These are phyloP conservation scores for Cladophialophora psammophila DNA, from an alignment of 2,329 filamentous ascomycete genomes.

Conservation along the genomic window DNA sequence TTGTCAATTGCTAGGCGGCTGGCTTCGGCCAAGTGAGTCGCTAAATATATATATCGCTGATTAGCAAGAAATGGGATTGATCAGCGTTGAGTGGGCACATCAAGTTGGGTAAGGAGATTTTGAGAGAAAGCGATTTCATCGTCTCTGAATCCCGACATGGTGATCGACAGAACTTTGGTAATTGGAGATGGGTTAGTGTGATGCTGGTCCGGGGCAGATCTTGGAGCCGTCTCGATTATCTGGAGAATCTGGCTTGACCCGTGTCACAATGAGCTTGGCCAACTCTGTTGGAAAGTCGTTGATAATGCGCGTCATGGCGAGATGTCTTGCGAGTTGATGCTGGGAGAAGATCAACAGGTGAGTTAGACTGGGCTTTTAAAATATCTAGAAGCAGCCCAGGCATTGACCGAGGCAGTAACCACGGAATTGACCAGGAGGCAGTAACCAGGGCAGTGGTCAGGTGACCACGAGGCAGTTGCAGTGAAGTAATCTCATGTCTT, in stretches of 20 bases:
- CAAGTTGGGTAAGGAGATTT: neutral
- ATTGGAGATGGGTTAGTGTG: neutral
- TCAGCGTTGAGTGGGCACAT: too few relatives aligned
- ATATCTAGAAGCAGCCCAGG: too few relatives aligned
- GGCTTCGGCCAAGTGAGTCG: slow-evolving; percentile 58
- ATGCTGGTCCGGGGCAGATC: neutral
- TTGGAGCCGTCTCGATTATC: neutral
- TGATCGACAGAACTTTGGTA: neutral
- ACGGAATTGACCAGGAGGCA: too few relatives aligned
- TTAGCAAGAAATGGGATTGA: too few relatives aligned
- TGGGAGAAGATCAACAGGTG: too few relatives aligned
- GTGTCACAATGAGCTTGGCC: neutral
- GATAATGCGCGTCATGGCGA: neutral
- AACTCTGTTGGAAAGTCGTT: neutral
- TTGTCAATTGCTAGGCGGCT: slow-evolving; percentile 50
- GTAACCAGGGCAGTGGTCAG: too few relatives aligned
- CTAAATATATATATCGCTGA: too few relatives aligned
- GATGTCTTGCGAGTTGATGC: too few relatives aligned
- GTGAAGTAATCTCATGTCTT: neutral
- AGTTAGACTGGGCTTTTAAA: too few relatives aligned
- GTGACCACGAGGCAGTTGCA: neutral
- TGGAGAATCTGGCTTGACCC: neutral
- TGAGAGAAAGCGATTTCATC: neutral
- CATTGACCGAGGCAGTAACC: too few relatives aligned
- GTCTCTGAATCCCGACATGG: neutral